Conservation (phyloP, 495 filamentous ascomycete genomes). For the Penicillium lagena region DNA sequence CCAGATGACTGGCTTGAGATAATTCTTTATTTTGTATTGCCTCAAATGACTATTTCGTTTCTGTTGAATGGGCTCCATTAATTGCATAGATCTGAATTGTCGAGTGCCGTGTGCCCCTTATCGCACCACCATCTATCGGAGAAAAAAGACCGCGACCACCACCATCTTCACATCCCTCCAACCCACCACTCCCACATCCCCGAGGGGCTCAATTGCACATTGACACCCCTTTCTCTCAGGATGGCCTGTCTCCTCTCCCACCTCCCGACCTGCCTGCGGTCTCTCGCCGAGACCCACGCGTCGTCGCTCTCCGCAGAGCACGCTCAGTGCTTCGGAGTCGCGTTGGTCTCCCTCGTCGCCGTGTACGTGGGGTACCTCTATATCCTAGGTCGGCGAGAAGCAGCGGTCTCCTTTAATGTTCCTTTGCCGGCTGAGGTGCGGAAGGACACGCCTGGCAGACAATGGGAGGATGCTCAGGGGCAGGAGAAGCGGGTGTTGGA, state of each 20-base stretch:
- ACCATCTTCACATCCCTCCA: constrained; percentile 1
- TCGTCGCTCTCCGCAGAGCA: constrained; percentile 11
- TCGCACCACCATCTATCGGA: constrained; percentile 5
- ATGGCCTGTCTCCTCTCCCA: constrained; percentile 25
- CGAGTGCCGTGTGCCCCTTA: neutral
- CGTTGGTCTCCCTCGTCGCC: constrained; percentile 27
- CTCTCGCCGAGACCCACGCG: constrained; percentile 13
- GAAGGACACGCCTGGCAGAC: constrained; percentile 48
- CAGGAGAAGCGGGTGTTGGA: constrained; percentile 39
- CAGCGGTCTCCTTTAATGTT: constrained; percentile 51
- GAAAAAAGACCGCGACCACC: constrained; percentile 5
- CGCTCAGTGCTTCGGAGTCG: constrained; percentile 17
- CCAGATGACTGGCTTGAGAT: too few species aligned
- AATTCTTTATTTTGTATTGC: too few species aligned
- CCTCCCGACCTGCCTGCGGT: constrained; percentile 19
- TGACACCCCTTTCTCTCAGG: constrained; percentile 5
- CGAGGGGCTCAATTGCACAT: constrained; percentile 8
- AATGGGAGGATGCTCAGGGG: constrained; percentile 49
- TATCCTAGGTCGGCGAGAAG: constrained; percentile 31
- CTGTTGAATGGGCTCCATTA: neutral
- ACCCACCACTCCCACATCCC: constrained; percentile 1
- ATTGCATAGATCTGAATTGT: neutral
- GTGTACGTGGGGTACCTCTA: constrained; percentile 33
- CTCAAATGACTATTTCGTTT: neutral
- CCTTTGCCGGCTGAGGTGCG: constrained; percentile 51